A percentile compares a stretch with the other conserved stretches of the same genome.
These are phyloP conservation scores for Aspergillus intermedius DNA, from an alignment of 2,329 filamentous ascomycete genomes.

Conservation along the genomic window DNA sequence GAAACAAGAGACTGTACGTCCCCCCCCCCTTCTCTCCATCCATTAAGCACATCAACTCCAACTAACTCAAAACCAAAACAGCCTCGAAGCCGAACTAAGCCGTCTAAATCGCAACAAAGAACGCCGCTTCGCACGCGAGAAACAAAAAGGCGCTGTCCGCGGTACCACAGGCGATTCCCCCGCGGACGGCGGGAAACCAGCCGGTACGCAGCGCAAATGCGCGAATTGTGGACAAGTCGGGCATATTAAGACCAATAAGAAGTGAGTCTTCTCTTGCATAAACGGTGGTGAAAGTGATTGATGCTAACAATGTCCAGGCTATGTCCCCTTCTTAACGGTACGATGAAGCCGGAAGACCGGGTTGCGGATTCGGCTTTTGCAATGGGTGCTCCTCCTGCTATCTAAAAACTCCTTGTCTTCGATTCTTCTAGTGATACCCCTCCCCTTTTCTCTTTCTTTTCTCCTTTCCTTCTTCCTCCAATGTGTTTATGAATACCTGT, in stretches of 20 bases:
- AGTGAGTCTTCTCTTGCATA: constrained; percentile 48
- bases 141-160: constrained; percentile 63
- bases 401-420: constrained; percentile 7
- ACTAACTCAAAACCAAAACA: constrained; percentile 31
- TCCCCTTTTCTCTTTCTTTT: constrained; percentile 1
- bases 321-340: constrained; percentile 79
- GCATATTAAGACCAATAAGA: constrained; percentile 99
- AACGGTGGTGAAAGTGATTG: constrained; percentile 19
- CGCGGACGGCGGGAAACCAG: constrained; percentile 57
- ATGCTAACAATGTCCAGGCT: constrained; percentile 45
- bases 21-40: not conserved
- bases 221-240: constrained; percentile 95
- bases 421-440: constrained; percentile 10
- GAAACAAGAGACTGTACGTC: constrained; percentile 52
- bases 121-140: constrained; percentile 80
- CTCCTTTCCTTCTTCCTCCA: constrained; percentile 1
- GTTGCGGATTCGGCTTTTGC: constrained; percentile 43
- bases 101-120: constrained; percentile 89
- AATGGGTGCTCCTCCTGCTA: constrained; percentile 37
- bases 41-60: not conserved
- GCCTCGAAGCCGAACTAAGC: constrained; percentile 66
- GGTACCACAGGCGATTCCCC: constrained; percentile 42
- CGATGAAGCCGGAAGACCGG: constrained; percentile 55
- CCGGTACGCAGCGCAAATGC: constrained; percentile 71
- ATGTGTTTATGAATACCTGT: not conserved